These are phyloP conservation scores for Solanum chiquidenum DNA, from an alignment of 257 asterid species.

Conservation along the genomic window DNA sequence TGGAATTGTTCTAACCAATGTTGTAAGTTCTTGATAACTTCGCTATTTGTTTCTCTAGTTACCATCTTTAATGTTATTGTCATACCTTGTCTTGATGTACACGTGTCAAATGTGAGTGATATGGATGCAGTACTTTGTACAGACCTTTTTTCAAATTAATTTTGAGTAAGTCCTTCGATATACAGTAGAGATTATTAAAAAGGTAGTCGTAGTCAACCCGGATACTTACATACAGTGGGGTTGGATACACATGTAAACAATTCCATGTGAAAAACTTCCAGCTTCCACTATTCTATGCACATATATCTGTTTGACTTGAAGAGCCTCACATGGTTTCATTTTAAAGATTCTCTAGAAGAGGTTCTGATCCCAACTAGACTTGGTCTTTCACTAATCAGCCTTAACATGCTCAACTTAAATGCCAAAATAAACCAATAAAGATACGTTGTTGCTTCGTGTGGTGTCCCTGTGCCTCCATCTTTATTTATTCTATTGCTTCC, in stretches of 20 bases:
- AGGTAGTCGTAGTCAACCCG: not conserved
- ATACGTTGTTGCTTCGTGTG: not conserved
- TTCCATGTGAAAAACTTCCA: not conserved
- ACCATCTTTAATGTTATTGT: not conserved
- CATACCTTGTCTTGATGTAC: not conserved
- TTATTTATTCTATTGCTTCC: not conserved
- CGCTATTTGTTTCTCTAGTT: not conserved
- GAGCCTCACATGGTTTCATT: not conserved
- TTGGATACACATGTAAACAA: not conserved
- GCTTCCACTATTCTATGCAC: not conserved
- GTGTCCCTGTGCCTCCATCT: not conserved
- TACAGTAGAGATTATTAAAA: not conserved
- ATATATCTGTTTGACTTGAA: not conserved
- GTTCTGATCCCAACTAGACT: not conserved
- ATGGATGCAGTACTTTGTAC: not conserved
- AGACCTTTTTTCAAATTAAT: not conserved
- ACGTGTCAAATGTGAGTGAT: not conserved
- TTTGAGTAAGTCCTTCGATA: not conserved
- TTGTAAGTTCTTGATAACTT: conserved; percentile 44
- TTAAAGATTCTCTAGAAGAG: not conserved
- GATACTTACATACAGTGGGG: not conserved
- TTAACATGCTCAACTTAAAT: not conserved
- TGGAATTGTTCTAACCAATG: conserved; percentile 93
- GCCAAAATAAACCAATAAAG: not conserved
- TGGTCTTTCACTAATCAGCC: not conserved